Evolutionary conservation across 2,329 filamentous ascomycete species (phyloP).

Genomic region (Colletotrichum trifolii): DNA sequence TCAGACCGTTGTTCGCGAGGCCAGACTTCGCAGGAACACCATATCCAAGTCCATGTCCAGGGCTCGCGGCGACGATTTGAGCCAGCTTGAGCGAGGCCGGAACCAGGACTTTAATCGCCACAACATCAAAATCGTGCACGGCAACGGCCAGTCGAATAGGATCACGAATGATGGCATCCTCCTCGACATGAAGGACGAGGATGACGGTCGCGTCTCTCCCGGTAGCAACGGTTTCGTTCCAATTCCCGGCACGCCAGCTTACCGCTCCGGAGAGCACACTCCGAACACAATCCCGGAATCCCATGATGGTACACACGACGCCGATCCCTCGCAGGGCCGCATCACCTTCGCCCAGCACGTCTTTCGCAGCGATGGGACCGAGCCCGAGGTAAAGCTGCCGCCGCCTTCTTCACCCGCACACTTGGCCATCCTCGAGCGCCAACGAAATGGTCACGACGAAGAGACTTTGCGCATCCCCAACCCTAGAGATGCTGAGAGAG

Average conservation of each 20-base stretch:
- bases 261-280: conserved; percentile 23
- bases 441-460: conserved; percentile 77
- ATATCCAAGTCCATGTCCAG: conserved; percentile 71
- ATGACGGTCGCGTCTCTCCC: conserved; percentile 39
- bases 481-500: conserved; percentile 88
- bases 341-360: conserved; percentile 79
- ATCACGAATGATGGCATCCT: conserved; percentile 71
- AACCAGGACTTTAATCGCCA: conserved; percentile 56
- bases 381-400: conserved; percentile 59
- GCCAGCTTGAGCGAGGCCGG: conserved; percentile 66
- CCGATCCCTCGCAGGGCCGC: conserved; percentile 28
- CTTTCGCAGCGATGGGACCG: conserved; percentile 66
- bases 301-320: conserved; percentile 2
- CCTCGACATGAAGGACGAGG: conserved; percentile 53
- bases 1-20: conserved; percentile 82
- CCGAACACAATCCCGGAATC: conserved; percentile 6
- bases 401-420: conserved; percentile 75
- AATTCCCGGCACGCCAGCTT: conserved; percentile 11
- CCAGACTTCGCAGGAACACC: conserved; percentile 72
- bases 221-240: conserved; percentile 36
- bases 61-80: conserved; percentile 52
- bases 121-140: conserved; percentile 74
- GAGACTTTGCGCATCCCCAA: conserved; percentile 89
- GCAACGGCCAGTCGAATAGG: conserved; percentile 63
- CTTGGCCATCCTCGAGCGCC: conserved; percentile 88